phyloP scores from a whole-genome alignment of 495 filamentous ascomycete species.

The Trichoderma virens region DNA sequence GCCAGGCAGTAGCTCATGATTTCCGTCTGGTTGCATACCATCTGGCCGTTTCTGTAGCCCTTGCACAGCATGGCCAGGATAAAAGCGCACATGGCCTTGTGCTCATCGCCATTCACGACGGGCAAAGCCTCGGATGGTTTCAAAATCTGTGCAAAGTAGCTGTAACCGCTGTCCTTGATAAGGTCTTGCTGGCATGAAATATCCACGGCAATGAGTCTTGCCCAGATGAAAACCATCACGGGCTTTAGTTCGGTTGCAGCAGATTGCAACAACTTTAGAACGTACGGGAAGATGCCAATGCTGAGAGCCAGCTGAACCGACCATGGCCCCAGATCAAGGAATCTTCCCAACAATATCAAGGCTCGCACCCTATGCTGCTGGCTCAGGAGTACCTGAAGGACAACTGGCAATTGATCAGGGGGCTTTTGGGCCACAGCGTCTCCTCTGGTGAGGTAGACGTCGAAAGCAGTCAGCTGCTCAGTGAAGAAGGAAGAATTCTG shows the following conservation, averaged over 20 bases:
- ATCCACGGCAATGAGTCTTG: slow-evolving; percentile 91
- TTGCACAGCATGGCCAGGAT: slow-evolving; percentile 96
- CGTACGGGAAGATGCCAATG: slow-evolving; percentile 98
- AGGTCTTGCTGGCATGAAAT: slow-evolving; percentile 85
- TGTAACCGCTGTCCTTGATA: slow-evolving; percentile 92
- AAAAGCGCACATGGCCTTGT: slow-evolving; percentile 98
- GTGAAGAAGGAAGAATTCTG: slow-evolving; percentile 93
- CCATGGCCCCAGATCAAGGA: slow-evolving; percentile 94
- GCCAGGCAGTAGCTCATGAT: slow-evolving; percentile 76
- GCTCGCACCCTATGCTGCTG: slow-evolving; percentile 92
- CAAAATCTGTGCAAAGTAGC: slow-evolving; percentile 89
- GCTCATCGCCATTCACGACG: slow-evolving; percentile 77
- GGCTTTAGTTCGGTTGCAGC: slow-evolving; percentile 91
- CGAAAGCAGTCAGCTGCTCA: slow-evolving; percentile 94
- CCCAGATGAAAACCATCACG: slow-evolving; percentile 99
- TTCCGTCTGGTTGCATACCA: slow-evolving; percentile 75
- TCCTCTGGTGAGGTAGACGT: slow-evolving; percentile 88
- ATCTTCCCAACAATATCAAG: slow-evolving; percentile 85
- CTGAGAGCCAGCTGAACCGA: slow-evolving; percentile 92
- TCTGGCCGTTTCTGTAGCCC: slow-evolving; percentile 80
- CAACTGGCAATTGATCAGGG: slow-evolving; percentile 91
- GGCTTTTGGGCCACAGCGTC: slow-evolving; percentile 71
- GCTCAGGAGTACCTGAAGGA: slow-evolving; percentile 90
- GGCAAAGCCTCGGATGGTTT: slow-evolving; percentile 76
- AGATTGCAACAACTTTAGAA: slow-evolving; percentile 90